Evolutionary conservation across 768 basidiomycete genomes (phyloP), one percentile per base, ranked within the genome.

Genomic region (Termitomyces sp.): DNA sequence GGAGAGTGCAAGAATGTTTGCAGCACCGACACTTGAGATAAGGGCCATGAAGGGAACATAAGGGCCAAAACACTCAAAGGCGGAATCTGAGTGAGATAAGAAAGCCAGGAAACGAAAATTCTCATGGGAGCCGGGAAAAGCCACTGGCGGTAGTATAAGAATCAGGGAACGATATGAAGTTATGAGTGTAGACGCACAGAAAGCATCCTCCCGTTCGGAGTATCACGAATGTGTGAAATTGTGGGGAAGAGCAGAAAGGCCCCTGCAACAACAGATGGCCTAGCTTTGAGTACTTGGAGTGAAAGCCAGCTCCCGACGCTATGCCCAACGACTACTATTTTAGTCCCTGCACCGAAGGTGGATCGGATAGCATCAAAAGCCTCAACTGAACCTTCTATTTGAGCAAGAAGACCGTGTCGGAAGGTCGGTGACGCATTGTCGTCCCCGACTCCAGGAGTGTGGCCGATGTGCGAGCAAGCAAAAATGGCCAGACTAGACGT

Each of bases 221-320:
- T 86, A 14, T 72, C 64, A 3, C 74, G 79, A 27, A 95, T 86
- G 65, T 86, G 72, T 2, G 80, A 79, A 34, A 91, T 74, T 0
- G 89, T 84, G 0, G 91, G 91, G 69, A 88, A 90, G 8, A 95
- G 75, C 54, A 91, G 66, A 60, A 88, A 86, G 2, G 76, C 71
- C 4, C 76, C 75, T 13, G 73, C 57, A 18, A 84, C 67, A 16
- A 64, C 61, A 16, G 70, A 54, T 14, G 73, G 67, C 49, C 80
- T 73, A 16, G 69, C 69, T 69, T 85, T 84, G 53, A 87, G 62
- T 8, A 84, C 72, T 75, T 91, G 82, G 32, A 83, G 65, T 4
- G 79, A 67, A 52, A 93, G 74, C 88, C 89, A 93, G 1, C 82
- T 72, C 1, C 91, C 91, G 14, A 92, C 81, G 54, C 87, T 89